These are phyloP conservation scores for Cadophora sp. DNA, from an alignment of 2,329 filamentous ascomycete species.

Conservation along the genomic window DNA sequence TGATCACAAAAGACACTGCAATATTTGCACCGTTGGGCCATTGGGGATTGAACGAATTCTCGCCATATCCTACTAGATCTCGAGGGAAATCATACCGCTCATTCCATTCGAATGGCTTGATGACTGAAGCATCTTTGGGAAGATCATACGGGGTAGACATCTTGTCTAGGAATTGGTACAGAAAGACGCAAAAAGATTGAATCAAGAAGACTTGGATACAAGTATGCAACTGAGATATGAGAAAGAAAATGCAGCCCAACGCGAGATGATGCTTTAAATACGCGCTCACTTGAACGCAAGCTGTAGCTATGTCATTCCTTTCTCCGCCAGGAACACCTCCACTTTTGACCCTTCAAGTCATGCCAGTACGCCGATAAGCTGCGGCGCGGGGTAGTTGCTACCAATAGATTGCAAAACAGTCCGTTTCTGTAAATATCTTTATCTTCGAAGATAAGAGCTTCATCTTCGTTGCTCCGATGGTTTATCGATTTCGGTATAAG, in stretches of 20 bases:
- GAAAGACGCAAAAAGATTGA: background rate
- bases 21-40: constrained; percentile 45
- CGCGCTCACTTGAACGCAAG: constrained; percentile 18
- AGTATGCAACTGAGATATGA: constrained; percentile 1
- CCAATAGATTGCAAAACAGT: constrained; percentile 24
- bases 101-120: constrained; percentile 39
- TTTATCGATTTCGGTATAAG: background rate
- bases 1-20: constrained; percentile 43
- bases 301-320: constrained; percentile 13
- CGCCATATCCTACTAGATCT: constrained; percentile 40
- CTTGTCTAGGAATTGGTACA: background rate
- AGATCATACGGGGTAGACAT: constrained; percentile 38
- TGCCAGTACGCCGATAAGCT: constrained; percentile 24
- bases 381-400: constrained; percentile 17
- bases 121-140: constrained; percentile 30
- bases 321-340: constrained; percentile 4
- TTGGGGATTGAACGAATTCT: constrained; percentile 42
- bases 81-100: constrained; percentile 41
- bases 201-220: constrained; percentile 13
- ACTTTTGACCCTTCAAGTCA: constrained; percentile 16
- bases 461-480: constrained; percentile 26
- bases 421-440: constrained; percentile 6
- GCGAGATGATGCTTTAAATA: constrained; percentile 23
- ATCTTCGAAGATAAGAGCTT: constrained; percentile 24
- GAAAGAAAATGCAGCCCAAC: background rate